Evolutionary conservation across 129 eudicot species (phyloP), one percentile per base, ranked within the genome.

Genomic region (Escallonia rubra): DNA sequence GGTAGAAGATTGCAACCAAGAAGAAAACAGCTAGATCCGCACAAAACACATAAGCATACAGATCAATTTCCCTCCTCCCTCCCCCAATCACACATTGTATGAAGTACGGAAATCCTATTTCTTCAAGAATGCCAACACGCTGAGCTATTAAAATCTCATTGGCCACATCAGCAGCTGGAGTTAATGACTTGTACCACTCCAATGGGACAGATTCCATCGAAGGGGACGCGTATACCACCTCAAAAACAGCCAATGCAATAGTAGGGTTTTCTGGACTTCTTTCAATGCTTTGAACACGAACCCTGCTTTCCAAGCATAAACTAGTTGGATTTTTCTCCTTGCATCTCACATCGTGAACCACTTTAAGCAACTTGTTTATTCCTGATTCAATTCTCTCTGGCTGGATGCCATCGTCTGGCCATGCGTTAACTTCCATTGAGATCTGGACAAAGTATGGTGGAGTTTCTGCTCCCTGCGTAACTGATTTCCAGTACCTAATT

Each of bases 161-260:
- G 10, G 87, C 87, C 10, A 82, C 87, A 74, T 82, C 87, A 3
- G 87, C 87, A 65, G 87, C 83, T 3, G 87, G 87, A 56, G 87
- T 82, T 67, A 82, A 54, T n/a, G 87, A 82, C 63, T 82, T 74
- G 83, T 67, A 82, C 71, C 78, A 68, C 57, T 82, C 83, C 10
- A 69, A 64, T 34, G 63, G 65, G 7, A 73, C 62, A 66, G 78
- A 71, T 68, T 63, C 83, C 52, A 61, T 69, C 5, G 6, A 66
- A 10, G 78, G 81, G 43, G 80, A 82, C 2, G 83, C 83, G 50
- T 82, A 71, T 15, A 82, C 87, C 42, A 82, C 87, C 57, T 82
- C 87, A n/a, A 82, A 82, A 74, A 82, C 83, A 5, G 77, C 87
- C 76, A 82, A 70, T 13, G 80, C 87, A 47, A 74, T 53, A 10